Percentiles rank a stretch among this genome's conserved stretches.
Evolutionary conservation across 1,284 basidiomycete species (phyloP).

Genomic region (Cutaneotrichosporon cutaneum): DNA sequence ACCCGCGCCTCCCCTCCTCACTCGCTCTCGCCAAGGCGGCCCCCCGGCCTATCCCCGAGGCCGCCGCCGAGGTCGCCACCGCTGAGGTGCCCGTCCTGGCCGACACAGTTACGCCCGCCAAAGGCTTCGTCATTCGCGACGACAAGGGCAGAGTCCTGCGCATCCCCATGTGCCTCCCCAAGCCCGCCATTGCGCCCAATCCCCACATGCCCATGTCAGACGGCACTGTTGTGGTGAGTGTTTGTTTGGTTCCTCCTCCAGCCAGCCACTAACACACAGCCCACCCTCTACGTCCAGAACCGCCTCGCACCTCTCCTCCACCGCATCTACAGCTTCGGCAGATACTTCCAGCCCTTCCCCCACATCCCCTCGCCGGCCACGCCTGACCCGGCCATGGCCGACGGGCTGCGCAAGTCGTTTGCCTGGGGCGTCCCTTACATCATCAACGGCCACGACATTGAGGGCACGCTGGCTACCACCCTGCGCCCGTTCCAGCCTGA

Average conservation of each 20-base stretch:
- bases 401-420: slow-evolving; percentile 14
- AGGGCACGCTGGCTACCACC: slow-evolving; percentile 15
- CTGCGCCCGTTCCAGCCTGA: slow-evolving; percentile 31
- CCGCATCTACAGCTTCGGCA: slow-evolving; percentile 19
- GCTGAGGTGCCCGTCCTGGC: neutral
- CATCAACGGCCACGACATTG: slow-evolving; percentile 17
- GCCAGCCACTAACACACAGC: slow-evolving; percentile 20
- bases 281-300: slow-evolving; percentile 30
- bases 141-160: neutral
- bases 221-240: slow-evolving; percentile 30
- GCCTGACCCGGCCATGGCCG: slow-evolving; percentile 13
- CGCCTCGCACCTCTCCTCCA: slow-evolving; percentile 26
- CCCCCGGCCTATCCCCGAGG: neutral
- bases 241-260: neutral
- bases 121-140: neutral
- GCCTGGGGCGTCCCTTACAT: slow-evolving; percentile 31
- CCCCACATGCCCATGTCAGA: slow-evolving; percentile 10
- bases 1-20: neutral
- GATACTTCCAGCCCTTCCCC: slow-evolving; percentile 26
- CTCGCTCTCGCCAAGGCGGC: neutral
- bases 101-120: neutral
- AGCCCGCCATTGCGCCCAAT: slow-evolving; percentile 11
- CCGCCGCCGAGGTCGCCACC: neutral
- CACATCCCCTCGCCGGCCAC: slow-evolving; percentile 15
- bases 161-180: slow-evolving; percentile 11